Percentiles rank a stretch among this genome's conserved stretches.
phyloP scores from a whole-genome alignment of 371 early-diverging fungal species.

The Mortierella polycephala region DNA sequence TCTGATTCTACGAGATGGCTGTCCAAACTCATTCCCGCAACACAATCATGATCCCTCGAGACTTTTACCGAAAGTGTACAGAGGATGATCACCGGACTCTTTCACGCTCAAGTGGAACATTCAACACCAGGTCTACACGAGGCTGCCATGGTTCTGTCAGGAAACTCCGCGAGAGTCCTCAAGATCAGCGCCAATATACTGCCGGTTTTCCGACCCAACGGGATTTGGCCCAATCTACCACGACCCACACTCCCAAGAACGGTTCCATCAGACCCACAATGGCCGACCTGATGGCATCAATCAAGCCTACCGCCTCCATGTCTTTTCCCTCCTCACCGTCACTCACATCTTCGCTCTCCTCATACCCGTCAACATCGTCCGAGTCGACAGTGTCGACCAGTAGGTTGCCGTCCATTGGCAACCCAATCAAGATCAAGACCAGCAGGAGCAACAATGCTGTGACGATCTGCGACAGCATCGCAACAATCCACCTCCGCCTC shows the following conservation, averaged over 20 bases:
- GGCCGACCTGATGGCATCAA: constrained; percentile 19
- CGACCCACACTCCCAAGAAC: not conserved
- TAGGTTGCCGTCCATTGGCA: constrained; percentile 12
- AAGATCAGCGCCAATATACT: constrained; percentile 1
- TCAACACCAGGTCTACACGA: constrained; percentile 2
- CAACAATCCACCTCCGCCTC: constrained; percentile 11
- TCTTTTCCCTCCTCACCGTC: constrained; percentile 27
- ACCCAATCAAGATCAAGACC: constrained; percentile 11
- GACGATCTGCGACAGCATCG: constrained; percentile 11
- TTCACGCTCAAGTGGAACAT: constrained; percentile 6
- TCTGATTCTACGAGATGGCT: constrained; percentile 18
- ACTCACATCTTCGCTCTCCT: constrained; percentile 18
- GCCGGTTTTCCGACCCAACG: not conserved
- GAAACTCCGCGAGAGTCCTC: not conserved
- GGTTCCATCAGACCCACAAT: constrained; percentile 14
- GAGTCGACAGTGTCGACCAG: constrained; percentile 16
- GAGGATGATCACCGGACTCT: constrained; percentile 14
- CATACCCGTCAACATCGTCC: constrained; percentile 15
- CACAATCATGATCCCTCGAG: constrained; percentile 39
- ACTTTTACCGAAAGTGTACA: constrained; percentile 37
- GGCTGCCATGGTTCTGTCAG: constrained; percentile 10
- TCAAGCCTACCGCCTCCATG: constrained; percentile 4
- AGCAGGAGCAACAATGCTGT: constrained; percentile 11
- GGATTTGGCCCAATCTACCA: too few species aligned
- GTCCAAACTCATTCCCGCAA: constrained; percentile 29